Percentiles rank a stretch among this genome's conserved stretches.
phyloP scores from a whole-genome alignment of 2,329 filamentous ascomycete genomes.

The Beauveria rudraprayagi region DNA sequence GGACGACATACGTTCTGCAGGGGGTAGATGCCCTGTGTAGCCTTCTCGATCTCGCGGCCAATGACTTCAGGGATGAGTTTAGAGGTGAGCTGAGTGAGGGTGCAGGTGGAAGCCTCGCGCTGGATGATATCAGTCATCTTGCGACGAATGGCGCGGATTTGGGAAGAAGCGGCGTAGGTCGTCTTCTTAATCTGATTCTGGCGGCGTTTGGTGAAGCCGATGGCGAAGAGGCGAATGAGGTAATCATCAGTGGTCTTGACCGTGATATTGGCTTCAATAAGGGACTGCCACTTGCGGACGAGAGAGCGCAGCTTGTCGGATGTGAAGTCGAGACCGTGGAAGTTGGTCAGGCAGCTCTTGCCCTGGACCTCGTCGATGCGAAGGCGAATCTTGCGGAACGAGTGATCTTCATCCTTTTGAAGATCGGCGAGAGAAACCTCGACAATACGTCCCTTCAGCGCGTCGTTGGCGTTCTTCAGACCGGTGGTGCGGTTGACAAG shows the following conservation, averaged over 20 bases:
- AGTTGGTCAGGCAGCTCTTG: conserved; percentile 99
- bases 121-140: conserved; percentile 99
- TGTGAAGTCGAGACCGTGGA: conserved; percentile 99
- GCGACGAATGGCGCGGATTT: conserved; percentile 96
- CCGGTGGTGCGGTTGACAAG: conserved; percentile 98
- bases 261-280: conserved; percentile 99
- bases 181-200: conserved; percentile 99
- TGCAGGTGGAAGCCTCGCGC: conserved; percentile 90
- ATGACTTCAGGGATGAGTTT: conserved; percentile 99
- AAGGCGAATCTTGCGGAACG: conserved; percentile 99
- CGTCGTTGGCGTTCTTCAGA: conserved; percentile 99
- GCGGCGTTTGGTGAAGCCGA: conserved; percentile 98
- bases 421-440: conserved; percentile 98
- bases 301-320: conserved; percentile 99
- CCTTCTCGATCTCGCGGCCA: conserved; percentile 99
- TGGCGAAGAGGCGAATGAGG: conserved; percentile 97
- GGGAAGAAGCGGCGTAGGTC: conserved; percentile 92
- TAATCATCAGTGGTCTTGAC: conserved; percentile 99
- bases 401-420: conserved; percentile 99
- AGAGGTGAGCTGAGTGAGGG: conserved; percentile 88
- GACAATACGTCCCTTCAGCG: conserved; percentile 96
- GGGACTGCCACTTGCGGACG: conserved; percentile 98
- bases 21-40: conserved; percentile 98
- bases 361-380: conserved; percentile 97
- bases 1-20: conserved; percentile 79